Evolutionary conservation across 257 asterid species (phyloP).

Genomic region (Euphrasia confusa): DNA sequence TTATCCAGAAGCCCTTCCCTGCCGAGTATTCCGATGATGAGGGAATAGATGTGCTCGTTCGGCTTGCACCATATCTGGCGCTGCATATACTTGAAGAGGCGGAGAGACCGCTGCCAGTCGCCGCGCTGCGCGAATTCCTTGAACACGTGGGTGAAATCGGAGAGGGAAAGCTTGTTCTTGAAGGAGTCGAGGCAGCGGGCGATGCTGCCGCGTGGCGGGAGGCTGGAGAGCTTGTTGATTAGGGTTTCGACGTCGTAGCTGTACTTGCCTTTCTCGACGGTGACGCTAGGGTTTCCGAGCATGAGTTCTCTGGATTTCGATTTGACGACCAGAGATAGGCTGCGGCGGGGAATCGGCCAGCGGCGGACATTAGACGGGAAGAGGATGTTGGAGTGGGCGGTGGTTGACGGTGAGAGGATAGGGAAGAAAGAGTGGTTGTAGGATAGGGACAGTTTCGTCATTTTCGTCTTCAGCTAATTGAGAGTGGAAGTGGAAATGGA

Average conservation of each 20-base stretch:
- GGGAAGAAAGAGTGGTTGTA: slow-evolving; percentile 39
- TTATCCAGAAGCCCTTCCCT: slow-evolving; percentile 85
- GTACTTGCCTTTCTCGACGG: slow-evolving; percentile 93
- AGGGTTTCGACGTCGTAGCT: slow-evolving; percentile 92
- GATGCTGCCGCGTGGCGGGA: slow-evolving; percentile 53
- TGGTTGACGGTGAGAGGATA: slow-evolving; percentile 41
- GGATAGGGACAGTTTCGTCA: slow-evolving; percentile 53
- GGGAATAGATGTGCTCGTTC: slow-evolving; percentile 76
- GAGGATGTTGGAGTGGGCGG: slow-evolving; percentile 33
- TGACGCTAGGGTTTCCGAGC: slow-evolving; percentile 78
- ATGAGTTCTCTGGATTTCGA: slow-evolving; percentile 45
- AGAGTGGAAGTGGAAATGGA: not conserved
- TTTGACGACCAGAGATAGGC: slow-evolving; percentile 40
- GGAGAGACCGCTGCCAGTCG: slow-evolving; percentile 60
- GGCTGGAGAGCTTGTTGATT: slow-evolving; percentile 90
- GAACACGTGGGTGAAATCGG: slow-evolving; percentile 73
- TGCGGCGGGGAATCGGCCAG: slow-evolving; percentile 36
- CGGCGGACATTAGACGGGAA: slow-evolving; percentile 23
- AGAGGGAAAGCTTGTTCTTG: slow-evolving; percentile 84
- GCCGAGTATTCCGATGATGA: slow-evolving; percentile 75
- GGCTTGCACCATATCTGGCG: slow-evolving; percentile 97
- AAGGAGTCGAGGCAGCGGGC: slow-evolving; percentile 38
- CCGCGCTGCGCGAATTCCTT: slow-evolving; percentile 84
- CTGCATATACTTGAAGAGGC: slow-evolving; percentile 94
- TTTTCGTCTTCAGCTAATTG: slow-evolving; percentile 24